phyloP scores from a whole-genome alignment of 441 rosid genomes.

The Oxalis stricta region DNA sequence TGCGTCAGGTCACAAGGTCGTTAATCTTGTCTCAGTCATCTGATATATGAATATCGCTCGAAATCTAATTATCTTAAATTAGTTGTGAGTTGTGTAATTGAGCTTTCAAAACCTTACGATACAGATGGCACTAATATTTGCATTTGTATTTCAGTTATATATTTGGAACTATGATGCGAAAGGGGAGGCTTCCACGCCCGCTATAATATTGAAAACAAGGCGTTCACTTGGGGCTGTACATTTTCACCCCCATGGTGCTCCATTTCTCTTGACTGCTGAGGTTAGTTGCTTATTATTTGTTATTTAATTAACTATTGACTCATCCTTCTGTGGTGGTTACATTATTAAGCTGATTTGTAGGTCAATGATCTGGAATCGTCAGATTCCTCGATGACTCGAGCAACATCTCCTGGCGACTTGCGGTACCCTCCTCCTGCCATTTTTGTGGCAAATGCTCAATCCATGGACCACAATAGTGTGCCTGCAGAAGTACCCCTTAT shows the following conservation, averaged over 20 bases:
- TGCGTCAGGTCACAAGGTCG: constrained; percentile 93
- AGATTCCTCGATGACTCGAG: constrained; percentile 66
- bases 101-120: neutral
- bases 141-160: constrained; percentile 38
- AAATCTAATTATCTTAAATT: neutral
- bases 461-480: constrained; percentile 32
- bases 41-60: constrained; percentile 1
- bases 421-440: constrained; percentile 71
- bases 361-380: constrained; percentile 84
- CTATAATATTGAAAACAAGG: constrained; percentile 55
- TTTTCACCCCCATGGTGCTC: constrained; percentile 89
- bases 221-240: constrained; percentile 92
- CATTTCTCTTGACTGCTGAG: constrained; percentile 90
- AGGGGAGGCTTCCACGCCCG: constrained; percentile 58
- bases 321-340: constrained; percentile 20
- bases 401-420: constrained; percentile 64
- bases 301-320: constrained; percentile 12
- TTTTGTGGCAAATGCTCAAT: constrained; percentile 40
- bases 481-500: constrained; percentile 44
- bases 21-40: constrained; percentile 4
- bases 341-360: constrained; percentile 52
- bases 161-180: constrained; percentile 69
- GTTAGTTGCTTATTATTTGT: constrained; percentile 25
- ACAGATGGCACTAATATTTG: constrained; percentile 9
- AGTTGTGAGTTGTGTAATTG: neutral